Conservation (phyloP, 768 basidiomycete genomes). For the Xerocomellus amylosporus region DNA sequence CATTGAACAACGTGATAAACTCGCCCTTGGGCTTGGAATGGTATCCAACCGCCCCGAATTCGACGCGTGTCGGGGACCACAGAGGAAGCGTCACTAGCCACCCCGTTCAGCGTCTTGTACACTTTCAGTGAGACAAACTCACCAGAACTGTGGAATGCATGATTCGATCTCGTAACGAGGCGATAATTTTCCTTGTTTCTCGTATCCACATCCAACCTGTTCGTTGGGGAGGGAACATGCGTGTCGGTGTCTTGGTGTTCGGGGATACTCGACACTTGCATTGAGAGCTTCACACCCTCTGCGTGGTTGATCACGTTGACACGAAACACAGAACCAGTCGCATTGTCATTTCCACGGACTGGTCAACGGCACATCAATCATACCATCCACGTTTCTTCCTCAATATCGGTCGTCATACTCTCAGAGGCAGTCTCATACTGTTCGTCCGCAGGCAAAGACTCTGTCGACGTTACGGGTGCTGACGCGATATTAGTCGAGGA, state of each 20-base stretch:
- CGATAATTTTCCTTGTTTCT: slow-evolving; percentile 68
- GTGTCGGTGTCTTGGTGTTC: background rate
- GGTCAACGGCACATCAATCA: slow-evolving; percentile 18
- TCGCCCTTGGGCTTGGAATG: slow-evolving; percentile 61
- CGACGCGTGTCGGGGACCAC: slow-evolving; percentile 64
- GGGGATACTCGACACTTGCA: background rate
- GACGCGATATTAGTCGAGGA: background rate
- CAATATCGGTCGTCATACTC: slow-evolving; percentile 19
- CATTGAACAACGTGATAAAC: slow-evolving; percentile 73
- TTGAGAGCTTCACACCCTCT: slow-evolving; percentile 22
- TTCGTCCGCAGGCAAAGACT: slow-evolving; percentile 23
- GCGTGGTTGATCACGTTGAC: slow-evolving; percentile 3
- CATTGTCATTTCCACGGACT: background rate
- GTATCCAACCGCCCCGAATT: slow-evolving; percentile 75
- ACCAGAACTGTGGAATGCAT: slow-evolving; percentile 70
- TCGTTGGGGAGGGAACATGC: slow-evolving; percentile 33
- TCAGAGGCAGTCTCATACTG: slow-evolving; percentile 28
- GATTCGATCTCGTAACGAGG: slow-evolving; percentile 48
- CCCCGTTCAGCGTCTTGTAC: background rate
- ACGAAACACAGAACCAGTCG: background rate
- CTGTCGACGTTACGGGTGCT: background rate
- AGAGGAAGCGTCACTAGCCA: slow-evolving; percentile 58
- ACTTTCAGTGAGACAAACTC: slow-evolving; percentile 25
- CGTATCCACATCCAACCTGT: slow-evolving; percentile 39
- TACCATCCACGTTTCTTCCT: slow-evolving; percentile 11